Percentiles rank a stretch among this genome's conserved stretches.
phyloP scores from a whole-genome alignment of 192 early-diverging fungal species.

The Podila minutissima region DNA sequence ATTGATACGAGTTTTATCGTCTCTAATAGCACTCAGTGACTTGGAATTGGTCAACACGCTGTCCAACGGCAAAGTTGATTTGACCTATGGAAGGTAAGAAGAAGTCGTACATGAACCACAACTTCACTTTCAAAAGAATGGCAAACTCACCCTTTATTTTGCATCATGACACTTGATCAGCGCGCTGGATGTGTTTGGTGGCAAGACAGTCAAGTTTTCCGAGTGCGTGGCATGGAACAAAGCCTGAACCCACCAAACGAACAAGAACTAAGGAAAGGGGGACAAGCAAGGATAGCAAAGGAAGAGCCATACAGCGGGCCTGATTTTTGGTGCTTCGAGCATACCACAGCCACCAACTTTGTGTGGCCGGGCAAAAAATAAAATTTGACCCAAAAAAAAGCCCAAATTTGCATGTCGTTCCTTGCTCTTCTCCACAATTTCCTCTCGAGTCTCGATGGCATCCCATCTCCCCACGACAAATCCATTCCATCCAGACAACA shows the following conservation, averaged over 20 bases:
- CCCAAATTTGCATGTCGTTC: neutral
- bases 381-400: too few relatives aligned
- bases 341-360: neutral
- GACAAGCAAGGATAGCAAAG: neutral
- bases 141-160: neutral
- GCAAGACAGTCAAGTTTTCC: conserved; percentile 78
- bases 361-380: too few relatives aligned
- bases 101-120: neutral
- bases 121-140: neutral
- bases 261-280: neutral
- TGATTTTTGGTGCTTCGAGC: neutral
- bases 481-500: conserved; percentile 50
- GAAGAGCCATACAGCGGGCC: neutral
- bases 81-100: conserved; percentile 89
- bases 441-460: conserved; percentile 4
- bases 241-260: neutral
- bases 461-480: conserved; percentile 18
- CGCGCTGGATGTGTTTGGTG: conserved; percentile 98
- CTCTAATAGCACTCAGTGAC: conserved; percentile 66
- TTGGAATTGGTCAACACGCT: conserved; percentile 80
- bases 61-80: conserved; percentile 86
- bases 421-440: neutral
- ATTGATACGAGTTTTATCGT: neutral
- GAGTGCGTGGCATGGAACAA: conserved; percentile 85
- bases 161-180: conserved; percentile 47